Evolutionary conservation across 2,329 filamentous ascomycete species (phyloP).

Genomic region (Fusarium tanahbumbuense): DNA sequence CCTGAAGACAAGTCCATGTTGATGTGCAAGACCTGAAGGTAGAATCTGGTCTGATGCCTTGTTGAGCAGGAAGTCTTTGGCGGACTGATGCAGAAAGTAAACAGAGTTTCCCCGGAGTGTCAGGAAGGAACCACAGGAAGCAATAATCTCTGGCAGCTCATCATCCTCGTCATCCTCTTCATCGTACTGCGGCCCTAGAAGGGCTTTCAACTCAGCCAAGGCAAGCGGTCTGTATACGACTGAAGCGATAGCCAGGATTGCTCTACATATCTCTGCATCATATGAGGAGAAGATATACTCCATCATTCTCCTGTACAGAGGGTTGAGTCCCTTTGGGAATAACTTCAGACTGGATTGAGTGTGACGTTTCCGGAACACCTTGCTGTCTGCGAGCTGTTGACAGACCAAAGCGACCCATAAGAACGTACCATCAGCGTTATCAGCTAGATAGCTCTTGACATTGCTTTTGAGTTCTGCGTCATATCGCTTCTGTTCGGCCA

Average conservation of each 20-base stretch:
- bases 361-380: accelerated
- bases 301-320: accelerated
- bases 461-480: background rate
- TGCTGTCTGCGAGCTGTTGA: accelerated
- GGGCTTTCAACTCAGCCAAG: accelerated
- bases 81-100: background rate
- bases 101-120: accelerated
- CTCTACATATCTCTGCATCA: accelerated
- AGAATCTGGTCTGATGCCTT: background rate
- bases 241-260: background rate
- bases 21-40: background rate
- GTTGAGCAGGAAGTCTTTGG: accelerated
- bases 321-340: accelerated
- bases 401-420: background rate
- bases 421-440: background rate
- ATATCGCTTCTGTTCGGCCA: accelerated
- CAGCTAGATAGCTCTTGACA: accelerated
- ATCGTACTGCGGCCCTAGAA: accelerated
- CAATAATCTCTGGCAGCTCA: accelerated
- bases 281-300: accelerated
- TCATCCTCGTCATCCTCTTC: too few species aligned
- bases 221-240: background rate
- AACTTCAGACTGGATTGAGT: accelerated
- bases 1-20: accelerated
- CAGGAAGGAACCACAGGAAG: accelerated